These are phyloP conservation scores for Psidium friedrichsthalianum DNA, from an alignment of 345 rosid genomes.

Conservation along the genomic window DNA sequence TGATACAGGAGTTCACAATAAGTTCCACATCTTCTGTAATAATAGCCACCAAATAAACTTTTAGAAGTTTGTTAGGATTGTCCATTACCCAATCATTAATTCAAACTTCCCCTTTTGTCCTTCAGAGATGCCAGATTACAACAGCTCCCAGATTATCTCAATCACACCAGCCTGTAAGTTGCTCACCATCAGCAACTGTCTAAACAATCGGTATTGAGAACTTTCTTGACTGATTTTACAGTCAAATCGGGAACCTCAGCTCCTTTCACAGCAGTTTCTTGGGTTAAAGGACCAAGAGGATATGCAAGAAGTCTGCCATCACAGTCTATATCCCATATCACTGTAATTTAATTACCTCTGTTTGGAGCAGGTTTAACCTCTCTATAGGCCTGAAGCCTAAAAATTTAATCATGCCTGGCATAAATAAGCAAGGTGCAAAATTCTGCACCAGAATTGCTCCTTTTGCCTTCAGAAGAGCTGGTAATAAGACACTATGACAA, in stretches of 20 bases:
- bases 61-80: neutral
- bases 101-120: neutral
- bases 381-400: neutral
- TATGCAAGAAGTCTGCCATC: neutral
- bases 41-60: neutral
- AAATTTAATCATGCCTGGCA: neutral
- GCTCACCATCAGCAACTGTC: neutral
- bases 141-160: neutral
- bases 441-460: neutral
- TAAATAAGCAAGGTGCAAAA: neutral
- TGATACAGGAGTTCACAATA: neutral
- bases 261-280: neutral
- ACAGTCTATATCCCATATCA: neutral
- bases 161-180: neutral
- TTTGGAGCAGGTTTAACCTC: neutral
- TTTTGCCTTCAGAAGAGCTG: neutral
- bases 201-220: neutral
- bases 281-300: neutral
- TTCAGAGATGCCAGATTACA: neutral
- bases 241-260: neutral
- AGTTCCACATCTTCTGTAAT: neutral
- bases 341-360: neutral
- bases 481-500: neutral
- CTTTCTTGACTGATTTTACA: neutral
- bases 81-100: neutral